These are phyloP conservation scores for Medakamo hakoo DNA, from an alignment of 139 green algal species.

Conservation along the genomic window DNA sequence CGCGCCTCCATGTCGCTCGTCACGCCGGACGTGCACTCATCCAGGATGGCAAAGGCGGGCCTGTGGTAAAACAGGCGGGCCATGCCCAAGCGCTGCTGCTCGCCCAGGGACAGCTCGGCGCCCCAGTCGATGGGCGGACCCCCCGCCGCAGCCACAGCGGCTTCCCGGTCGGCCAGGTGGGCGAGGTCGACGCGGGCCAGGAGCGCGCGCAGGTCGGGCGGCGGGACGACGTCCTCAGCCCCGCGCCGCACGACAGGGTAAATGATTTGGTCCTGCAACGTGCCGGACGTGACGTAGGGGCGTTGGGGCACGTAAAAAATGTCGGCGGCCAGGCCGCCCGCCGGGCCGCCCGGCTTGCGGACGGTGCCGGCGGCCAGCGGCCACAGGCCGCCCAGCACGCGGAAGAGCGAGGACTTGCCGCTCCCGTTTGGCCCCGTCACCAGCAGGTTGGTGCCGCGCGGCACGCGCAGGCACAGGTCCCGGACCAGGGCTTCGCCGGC, in stretches of 20 bases:
- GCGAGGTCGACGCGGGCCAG: slow-evolving; percentile 45
- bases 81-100: slow-evolving; percentile 63
- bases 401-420: slow-evolving; percentile 42
- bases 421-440: slow-evolving; percentile 53
- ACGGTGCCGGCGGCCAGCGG: slow-evolving; percentile 31
- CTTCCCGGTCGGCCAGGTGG: slow-evolving; percentile 19
- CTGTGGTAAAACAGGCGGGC: slow-evolving; percentile 57
- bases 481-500: slow-evolving; percentile 30
- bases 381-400: slow-evolving; percentile 50
- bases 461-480: slow-evolving; percentile 34
- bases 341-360: slow-evolving; percentile 26
- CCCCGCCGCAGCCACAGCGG: not conserved
- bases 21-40: slow-evolving; percentile 46
- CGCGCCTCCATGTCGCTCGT: slow-evolving; percentile 62
- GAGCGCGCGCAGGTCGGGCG: slow-evolving; percentile 20
- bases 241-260: slow-evolving; percentile 25
- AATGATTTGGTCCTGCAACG: slow-evolving; percentile 51
- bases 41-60: slow-evolving; percentile 54
- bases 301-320: slow-evolving; percentile 59
- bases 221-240: slow-evolving; percentile 13
- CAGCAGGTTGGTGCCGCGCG: slow-evolving; percentile 53
- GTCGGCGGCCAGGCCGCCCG: slow-evolving; percentile 26
- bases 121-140: slow-evolving; percentile 23
- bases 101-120: slow-evolving; percentile 37
- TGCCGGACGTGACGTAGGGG: slow-evolving; percentile 46